A percentile compares a stretch with the other conserved stretches of the same genome.
Evolutionary conservation across 768 basidiomycete genomes (phyloP).

Genomic region (Tylopilus rubrobrunneus): DNA sequence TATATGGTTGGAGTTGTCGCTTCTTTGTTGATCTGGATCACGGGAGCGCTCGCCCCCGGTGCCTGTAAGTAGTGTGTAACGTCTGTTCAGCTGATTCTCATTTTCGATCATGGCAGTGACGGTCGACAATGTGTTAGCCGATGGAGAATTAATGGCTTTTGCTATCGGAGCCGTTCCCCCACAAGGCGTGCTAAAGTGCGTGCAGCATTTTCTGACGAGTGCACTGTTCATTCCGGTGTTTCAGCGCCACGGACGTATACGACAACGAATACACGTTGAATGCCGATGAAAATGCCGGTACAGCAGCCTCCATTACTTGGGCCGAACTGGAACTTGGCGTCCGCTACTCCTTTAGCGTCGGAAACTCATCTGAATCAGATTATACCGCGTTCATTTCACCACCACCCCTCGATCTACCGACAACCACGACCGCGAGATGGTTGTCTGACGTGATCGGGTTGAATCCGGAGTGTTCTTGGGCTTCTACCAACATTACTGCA

Average conservation of each 20-base stretch:
- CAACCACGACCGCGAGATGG: constrained; percentile 23
- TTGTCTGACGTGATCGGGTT: constrained; percentile 27
- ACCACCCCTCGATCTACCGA: constrained; percentile 15
- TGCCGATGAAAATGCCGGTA: not conserved
- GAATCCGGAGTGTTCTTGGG: constrained; percentile 27
- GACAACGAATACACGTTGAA: no score
- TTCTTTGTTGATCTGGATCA: constrained; percentile 16
- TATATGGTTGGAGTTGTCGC: constrained; percentile 17
- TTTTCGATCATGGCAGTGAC: constrained; percentile 11
- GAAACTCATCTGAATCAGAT: constrained; percentile 10
- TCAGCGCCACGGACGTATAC: constrained; percentile 3
- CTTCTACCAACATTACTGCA: constrained; percentile 24
- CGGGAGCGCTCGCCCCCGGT: constrained; percentile 23
- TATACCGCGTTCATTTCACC: constrained; percentile 20
- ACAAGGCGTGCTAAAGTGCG: constrained; percentile 26
- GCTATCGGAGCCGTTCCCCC: constrained; percentile 17
- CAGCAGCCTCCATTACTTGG: constrained; percentile 23
- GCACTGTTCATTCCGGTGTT: not conserved
- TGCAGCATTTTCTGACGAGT: not conserved
- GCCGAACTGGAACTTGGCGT: constrained; percentile 23
- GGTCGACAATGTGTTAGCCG: constrained; percentile 19
- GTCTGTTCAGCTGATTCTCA: not conserved
- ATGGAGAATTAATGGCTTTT: constrained; percentile 22
- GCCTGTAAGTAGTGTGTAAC: constrained; percentile 14
- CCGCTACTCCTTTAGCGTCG: constrained; percentile 21